Evolutionary conservation across 2,329 filamentous ascomycete genomes (phyloP).

Genomic region (Aureobasidium namibiae): DNA sequence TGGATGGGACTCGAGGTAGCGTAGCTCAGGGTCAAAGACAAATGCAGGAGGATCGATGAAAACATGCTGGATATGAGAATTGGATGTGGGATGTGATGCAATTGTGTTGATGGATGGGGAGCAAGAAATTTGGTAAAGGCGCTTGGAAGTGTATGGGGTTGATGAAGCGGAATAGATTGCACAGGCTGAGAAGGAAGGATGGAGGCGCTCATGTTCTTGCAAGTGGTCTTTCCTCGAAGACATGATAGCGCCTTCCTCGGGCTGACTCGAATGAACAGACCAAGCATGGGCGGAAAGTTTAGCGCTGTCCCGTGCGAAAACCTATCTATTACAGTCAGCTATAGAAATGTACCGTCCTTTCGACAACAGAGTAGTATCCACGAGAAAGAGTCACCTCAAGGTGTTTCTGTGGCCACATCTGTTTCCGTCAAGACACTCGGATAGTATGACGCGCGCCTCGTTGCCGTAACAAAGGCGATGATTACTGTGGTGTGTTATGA

Average conservation of each 20-base stretch:
- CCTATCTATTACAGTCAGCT: no score
- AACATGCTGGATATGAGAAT: background rate
- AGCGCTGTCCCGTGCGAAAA: no score
- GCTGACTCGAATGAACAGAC: no score
- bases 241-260: background rate
- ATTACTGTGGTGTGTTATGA: no score
- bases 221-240: background rate
- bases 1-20: conserved; percentile 1
- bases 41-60: background rate
- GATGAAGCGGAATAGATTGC: background rate
- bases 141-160: background rate
- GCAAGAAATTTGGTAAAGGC: background rate
- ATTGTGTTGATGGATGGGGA: background rate
- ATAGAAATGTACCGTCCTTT: background rate
- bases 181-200: background rate
- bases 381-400: no score
- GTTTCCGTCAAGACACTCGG: no score
- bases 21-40: background rate
- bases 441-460: no score
- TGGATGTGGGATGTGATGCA: background rate
- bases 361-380: no score
- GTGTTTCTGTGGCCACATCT: no score
- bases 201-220: background rate
- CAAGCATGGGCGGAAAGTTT: no score
- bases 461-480: no score